Base-by-base conservation (phyloP, 1,139 yeast genomes). In the Geotrichum bryndzae region DNA sequence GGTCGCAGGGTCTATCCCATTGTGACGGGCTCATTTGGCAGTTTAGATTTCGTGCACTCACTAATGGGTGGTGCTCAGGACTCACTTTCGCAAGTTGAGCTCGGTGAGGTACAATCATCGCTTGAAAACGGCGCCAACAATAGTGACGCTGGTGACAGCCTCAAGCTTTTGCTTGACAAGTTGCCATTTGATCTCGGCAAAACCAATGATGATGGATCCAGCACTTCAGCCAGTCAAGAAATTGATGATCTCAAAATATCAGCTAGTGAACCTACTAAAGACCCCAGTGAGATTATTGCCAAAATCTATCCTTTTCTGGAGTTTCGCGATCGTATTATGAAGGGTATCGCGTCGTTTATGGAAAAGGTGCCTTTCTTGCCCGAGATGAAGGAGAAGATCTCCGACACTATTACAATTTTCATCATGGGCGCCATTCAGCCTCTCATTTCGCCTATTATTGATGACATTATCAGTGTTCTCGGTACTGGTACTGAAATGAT, bases 1-100 rank as follows among this genome's bases (percentile, higher is more conserved):
- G 68, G 68, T 11, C 65, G 64, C 46, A 38, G 25, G 22, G 68
- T 66, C 10, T 68, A 55, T 46, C 71, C 71, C 41, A 54, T 68
- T 22, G 66, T 68, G 10, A 68, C 71, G n/a, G 71, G 71, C 13
- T 67, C 71, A 4, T 68, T 68, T 66, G 71, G 71, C 6, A 68
- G 68, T 41, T 51, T 63, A 22, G 71, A 68, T 41, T 68, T 68
- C 48, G 61, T 68, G 25, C 70, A 67, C 56, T 66, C 69, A 1
- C 55, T 68, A 10, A 57, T 67, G 10, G 70, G 70, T 31, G 69
- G 66, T 31, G 70, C 71, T 15, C 66, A 68, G 56, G 71, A 68
- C 51, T 65, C 66, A 10, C 61, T 67, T 23, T 54, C 57, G 41
- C 52, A 54, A 18, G 25, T 54, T 35, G 57, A 54, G 29, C 5